These are phyloP conservation scores for Niveomyces coronatus DNA, from an alignment of 2,329 filamentous ascomycete species.

Conservation along the genomic window DNA sequence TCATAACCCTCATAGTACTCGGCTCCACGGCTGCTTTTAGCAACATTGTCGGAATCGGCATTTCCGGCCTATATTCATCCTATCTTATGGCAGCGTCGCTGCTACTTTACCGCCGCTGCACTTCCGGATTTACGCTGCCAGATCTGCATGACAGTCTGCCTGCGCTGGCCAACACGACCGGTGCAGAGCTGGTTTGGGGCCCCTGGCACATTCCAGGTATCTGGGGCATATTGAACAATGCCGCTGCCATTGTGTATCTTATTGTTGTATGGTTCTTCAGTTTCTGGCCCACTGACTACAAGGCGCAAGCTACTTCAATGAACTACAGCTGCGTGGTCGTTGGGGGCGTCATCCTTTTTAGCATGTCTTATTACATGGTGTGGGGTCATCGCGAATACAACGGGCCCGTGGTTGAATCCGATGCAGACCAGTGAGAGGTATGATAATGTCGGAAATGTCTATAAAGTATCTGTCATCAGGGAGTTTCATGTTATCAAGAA, in stretches of 20 bases:
- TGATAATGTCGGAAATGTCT: too few species aligned
- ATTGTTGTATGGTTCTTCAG: slow-evolving; percentile 46
- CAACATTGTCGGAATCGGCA: slow-evolving; percentile 20
- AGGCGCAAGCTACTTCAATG: slow-evolving; percentile 24
- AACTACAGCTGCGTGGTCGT: slow-evolving; percentile 38
- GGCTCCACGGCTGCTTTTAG: slow-evolving; percentile 21
- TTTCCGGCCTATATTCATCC: slow-evolving; percentile 21
- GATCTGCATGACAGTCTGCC: slow-evolving; percentile 16
- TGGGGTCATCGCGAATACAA: slow-evolving; percentile 1
- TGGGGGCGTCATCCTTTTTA: slow-evolving; percentile 18
- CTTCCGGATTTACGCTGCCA: slow-evolving; percentile 18
- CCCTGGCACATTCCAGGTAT: slow-evolving; percentile 42
- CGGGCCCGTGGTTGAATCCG: slow-evolving; percentile 1
- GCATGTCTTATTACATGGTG: background rate
- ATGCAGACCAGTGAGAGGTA: too few species aligned
- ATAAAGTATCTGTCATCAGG: too few species aligned
- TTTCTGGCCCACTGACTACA: slow-evolving; percentile 33
- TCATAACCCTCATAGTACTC: slow-evolving; percentile 24
- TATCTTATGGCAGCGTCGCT: slow-evolving; percentile 21
- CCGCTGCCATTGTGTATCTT: slow-evolving; percentile 42
- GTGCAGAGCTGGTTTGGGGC: slow-evolving; percentile 35
- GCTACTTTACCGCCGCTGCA: slow-evolving; percentile 21
- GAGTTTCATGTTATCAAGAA: too few species aligned
- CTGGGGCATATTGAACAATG: slow-evolving; percentile 43
- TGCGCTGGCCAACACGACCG: slow-evolving; percentile 20